Evolutionary conservation across 164 flowering plant genomes (phyloP), one percentile per base, ranked within the genome.

Genomic region (Berberis vulgaris): DNA sequence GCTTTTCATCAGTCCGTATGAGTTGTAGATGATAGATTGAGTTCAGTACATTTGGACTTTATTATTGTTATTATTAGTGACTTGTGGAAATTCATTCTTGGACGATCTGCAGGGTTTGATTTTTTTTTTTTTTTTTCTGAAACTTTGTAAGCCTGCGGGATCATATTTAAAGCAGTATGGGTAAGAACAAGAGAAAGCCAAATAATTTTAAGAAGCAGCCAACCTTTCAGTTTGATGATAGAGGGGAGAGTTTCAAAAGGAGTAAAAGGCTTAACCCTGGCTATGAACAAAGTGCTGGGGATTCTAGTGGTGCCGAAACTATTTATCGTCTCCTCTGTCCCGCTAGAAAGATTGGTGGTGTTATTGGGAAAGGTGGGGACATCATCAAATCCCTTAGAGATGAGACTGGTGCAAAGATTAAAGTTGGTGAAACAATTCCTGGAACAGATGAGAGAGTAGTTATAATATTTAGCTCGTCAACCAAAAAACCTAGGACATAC

Each of bases 391-490:
- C 81, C 44, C 65, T 86, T 54, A 81, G 91, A 74, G 88, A 80
- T 47, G 96, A 82, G 57, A 88, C 89, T 1, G 74, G 64, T 57
- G 81, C 96, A 39, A 88, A 84, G 67, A 88, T 88, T 62, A 83
- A 82, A 53, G 85, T 88, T 74, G 77, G 78, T 65, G 91, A 86
- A 50, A 46, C 88, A 57, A 73, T 88, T 68, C 84, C 81, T 45
- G 89, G 89, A n/a, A 77, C 80, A 12, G 91, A 86, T 61, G 91
- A 86, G 76, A 72, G 89, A 64, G 91, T 88, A 12, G 76, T 88
- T 41, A 76, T 77, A 44, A 74, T 88, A 0, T 81, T 68, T 56
- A 84, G 91, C 66, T 68, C 87, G 45, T 74, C 86, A 41, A 61
- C 68, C 3, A 80, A 67, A 59, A 63, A 61, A 62, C 59, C 73